Base-by-base conservation (phyloP, 2,329 filamentous ascomycete genomes). In the Apiospora kogelbergensis region DNA sequence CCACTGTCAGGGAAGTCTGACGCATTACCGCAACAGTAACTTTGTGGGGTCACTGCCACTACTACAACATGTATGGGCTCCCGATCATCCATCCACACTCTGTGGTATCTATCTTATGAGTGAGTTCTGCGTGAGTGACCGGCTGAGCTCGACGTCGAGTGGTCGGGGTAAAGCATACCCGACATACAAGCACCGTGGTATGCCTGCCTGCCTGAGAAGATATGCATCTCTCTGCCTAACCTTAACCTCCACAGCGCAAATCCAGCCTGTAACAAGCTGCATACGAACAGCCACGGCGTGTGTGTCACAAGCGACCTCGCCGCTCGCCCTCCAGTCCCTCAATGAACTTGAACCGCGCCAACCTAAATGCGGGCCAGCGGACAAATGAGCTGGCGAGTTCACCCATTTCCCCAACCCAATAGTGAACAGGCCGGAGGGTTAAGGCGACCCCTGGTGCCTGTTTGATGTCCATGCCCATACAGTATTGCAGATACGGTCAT, bases 11-110 rank as follows among this genome's bases (percentile, higher is more conserved):
- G 44, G 26, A 41, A 53, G 65, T 46, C 65, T 48, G 65, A 53
- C 37, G 53, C 53, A 60, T 60, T 60, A 37, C 53, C 53, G 53
- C 30, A 60, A 60, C 53, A 60, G 53, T 60, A 60, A 60, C 53
- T 60, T 37, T 60, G 53, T 60, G 53, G 53, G 53, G 53, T 60
- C 53, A 37, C 30, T 37, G 37, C 53, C 53, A 37, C 7, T 37
- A 60, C 30, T 37, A 30, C 53, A 60, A n/a, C 37, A 60, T n/a
- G 53, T 60, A n/a, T 37, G 53, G 37, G 53, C 53, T 60, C 30
- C 53, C 26, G 53, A 60, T 60, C 53, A 60, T 37, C 53, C 53
- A 60, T 13, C 15, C 42, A 6, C 17, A 13, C 30, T 60, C 26
- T 60, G 10, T 48, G 48, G 48, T 33, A 33, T 9, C 6, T 33